Conservation (phyloP, 495 filamentous ascomycete species). For the Daldinia bambusicola region DNA sequence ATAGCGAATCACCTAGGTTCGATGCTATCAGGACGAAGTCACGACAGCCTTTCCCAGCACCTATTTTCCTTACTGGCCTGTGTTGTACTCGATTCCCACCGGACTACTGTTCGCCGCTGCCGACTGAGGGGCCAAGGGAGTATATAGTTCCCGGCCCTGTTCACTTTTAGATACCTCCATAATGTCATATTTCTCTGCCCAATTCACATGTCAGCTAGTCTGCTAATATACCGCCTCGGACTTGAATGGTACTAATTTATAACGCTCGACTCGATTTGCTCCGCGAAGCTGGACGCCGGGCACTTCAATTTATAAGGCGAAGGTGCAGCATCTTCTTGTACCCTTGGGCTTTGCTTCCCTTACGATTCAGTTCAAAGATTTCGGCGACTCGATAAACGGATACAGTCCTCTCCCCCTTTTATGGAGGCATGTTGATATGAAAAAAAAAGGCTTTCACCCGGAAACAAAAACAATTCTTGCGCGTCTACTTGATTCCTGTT, state of each 20-base stretch:
- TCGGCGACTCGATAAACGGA: conserved; percentile 40
- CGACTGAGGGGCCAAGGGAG: conserved; percentile 42
- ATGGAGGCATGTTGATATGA: conserved; percentile 46
- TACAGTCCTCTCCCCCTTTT: conserved; percentile 27
- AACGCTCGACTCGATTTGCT: conserved; percentile 9
- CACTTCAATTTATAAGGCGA: conserved; percentile 6
- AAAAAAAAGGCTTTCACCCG: conserved; percentile 44
- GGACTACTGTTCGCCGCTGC: conserved; percentile 40
- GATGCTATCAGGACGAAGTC: conserved; percentile 65
- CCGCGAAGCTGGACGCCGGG: background rate
- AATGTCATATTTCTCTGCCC: conserved; percentile 41
- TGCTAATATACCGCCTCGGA: conserved; percentile 38
- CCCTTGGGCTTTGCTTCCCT: conserved; percentile 31
- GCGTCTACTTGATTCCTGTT: conserved; percentile 46
- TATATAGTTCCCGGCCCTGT: conserved; percentile 34
- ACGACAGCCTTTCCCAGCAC: conserved; percentile 60
- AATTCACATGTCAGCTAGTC: conserved; percentile 26
- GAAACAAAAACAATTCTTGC: conserved; percentile 42
- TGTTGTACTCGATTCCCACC: conserved; percentile 49
- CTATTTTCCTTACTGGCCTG: conserved; percentile 49
- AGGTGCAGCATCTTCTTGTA: conserved; percentile 26
- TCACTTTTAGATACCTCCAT: conserved; percentile 37
- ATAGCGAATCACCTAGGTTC: conserved; percentile 57
- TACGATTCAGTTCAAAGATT: conserved; percentile 37
- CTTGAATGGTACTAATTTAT: conserved; percentile 23